These are phyloP conservation scores for Beauveria scarabaeidicola DNA, from an alignment of 2,329 filamentous ascomycete species.

Conservation along the genomic window DNA sequence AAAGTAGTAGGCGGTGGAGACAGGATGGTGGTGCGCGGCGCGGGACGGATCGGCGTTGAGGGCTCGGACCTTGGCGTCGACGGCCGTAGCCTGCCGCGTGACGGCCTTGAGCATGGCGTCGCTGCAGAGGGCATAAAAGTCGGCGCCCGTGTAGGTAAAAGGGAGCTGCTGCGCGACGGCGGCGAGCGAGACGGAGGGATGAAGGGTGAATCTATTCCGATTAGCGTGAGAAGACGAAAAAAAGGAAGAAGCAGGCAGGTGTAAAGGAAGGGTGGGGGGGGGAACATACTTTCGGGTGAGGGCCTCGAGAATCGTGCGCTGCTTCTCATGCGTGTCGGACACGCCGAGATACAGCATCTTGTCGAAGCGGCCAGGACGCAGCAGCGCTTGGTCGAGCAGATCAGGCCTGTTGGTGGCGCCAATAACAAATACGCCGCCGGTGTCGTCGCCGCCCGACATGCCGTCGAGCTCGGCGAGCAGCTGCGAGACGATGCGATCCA, in stretches of 20 bases:
- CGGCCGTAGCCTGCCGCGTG: slow-evolving; percentile 74
- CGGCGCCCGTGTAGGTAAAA: slow-evolving; percentile 94
- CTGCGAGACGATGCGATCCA: slow-evolving; percentile 96
- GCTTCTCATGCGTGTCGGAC: slow-evolving; percentile 93
- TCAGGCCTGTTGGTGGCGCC: slow-evolving; percentile 94
- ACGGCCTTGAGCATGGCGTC: slow-evolving; percentile 99
- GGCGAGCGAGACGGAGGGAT: slow-evolving; percentile 67
- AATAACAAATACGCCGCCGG: slow-evolving; percentile 88
- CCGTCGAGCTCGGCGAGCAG: slow-evolving; percentile 91
- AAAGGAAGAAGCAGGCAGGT: slow-evolving; percentile 6
- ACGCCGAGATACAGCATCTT: slow-evolving; percentile 98
- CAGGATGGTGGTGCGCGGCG: slow-evolving; percentile 29
- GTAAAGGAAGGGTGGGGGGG: background rate
- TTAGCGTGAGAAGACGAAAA: background rate
- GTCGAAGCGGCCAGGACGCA: slow-evolving; percentile 87
- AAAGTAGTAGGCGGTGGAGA: slow-evolving; percentile 91
- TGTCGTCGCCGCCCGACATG: slow-evolving; percentile 88
- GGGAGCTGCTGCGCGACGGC: slow-evolving; percentile 70
- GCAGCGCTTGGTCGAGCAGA: slow-evolving; percentile 78
- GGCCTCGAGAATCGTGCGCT: slow-evolving; percentile 87
- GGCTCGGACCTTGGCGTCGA: slow-evolving; percentile 72
- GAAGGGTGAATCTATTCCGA: slow-evolving; percentile 64
- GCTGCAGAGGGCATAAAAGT: slow-evolving; percentile 93
- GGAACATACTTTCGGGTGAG: slow-evolving; percentile 76
- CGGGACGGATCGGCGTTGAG: slow-evolving; percentile 45